These are phyloP conservation scores for Aspergillus avenaceus DNA, from an alignment of 495 filamentous ascomycete species.

Conservation along the genomic window DNA sequence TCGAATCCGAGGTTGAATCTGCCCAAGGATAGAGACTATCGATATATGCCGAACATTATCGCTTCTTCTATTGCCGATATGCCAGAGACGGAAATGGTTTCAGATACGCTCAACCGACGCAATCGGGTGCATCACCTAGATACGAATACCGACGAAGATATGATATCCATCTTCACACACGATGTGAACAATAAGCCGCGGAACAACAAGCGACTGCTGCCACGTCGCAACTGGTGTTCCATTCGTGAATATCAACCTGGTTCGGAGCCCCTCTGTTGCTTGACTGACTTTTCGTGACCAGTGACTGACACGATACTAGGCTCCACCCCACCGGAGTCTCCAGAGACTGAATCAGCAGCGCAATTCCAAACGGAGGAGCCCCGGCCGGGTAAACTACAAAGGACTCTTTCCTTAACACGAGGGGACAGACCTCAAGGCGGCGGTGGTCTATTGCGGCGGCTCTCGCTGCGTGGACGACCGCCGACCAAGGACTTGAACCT, in stretches of 20 bases:
- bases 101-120: constrained; percentile 87
- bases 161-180: constrained; percentile 86
- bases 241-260: constrained; percentile 80
- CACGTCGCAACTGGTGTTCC: constrained; percentile 89
- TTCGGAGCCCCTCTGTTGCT: constrained; percentile 16
- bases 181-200: constrained; percentile 85
- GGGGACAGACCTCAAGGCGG: constrained; percentile 42
- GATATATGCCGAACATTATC: constrained; percentile 90
- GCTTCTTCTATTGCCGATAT: constrained; percentile 90
- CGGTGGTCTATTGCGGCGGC: constrained; percentile 53
- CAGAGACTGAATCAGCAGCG: constrained; percentile 28
- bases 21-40: constrained; percentile 78
- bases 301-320: constrained; percentile 22
- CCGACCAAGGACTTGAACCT: constrained; percentile 42
- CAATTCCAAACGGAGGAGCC: constrained; percentile 33
- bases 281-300: neutral
- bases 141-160: constrained; percentile 81
- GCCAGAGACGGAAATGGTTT: constrained; percentile 83
- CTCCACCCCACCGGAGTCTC: constrained; percentile 63
- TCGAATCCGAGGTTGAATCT: constrained; percentile 76
- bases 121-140: constrained; percentile 84
- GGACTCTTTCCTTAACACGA: constrained; percentile 61
- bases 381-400: constrained; percentile 47
- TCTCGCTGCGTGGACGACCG: constrained; percentile 40
- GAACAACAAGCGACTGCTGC: constrained; percentile 89